Base-by-base conservation (phyloP, 345 rosid genomes). In the Aurinia saxatilis region DNA sequence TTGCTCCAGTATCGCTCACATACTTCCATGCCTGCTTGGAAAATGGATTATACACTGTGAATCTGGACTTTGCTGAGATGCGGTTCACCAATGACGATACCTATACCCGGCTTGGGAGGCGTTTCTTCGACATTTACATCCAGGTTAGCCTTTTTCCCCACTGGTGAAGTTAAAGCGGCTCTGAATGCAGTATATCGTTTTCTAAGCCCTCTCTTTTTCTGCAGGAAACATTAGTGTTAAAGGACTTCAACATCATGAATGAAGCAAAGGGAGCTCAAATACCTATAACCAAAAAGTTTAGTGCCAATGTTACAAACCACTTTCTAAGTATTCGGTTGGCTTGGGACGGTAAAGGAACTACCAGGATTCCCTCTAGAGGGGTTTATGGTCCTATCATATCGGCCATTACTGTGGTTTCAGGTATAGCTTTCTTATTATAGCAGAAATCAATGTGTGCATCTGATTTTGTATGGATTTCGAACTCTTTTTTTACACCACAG, bases 331-430 rank as follows among this genome's bases (percentile, higher is more conserved):
- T 84, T 38, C 79, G 82, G 21, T 77, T 84, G 39, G 46, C 53
- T 34, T 84, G 84, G 85, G 77, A 79, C 10, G 91, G 91, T 3
- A 82, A 67, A 77, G 87, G 91, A 50, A 82, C 91, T 14, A 78
- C 76, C 1, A 40, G 61, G 67, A 72, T 82, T 49, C 90, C 90
- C 2, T 1, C 0, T 14, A 71, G 77, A 53, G 78, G 91, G 40
- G 70, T 66, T 29, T 80, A 82, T 44, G 91, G 87, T 50, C 84
- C 91, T 46, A 54, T 82, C 34, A 72, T 84, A 51, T 81, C 88
- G 4, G 88, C 86, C 39, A 66, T 85, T 37, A 73, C 85, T 40
- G 54, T 79, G 40, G 27, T 62, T 63, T 78, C 82, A 39, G 82
- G 84, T 75, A n/a, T n/a, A n/a, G n/a, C n/a, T n/a, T n/a, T n/a